A percentile compares a stretch with the other conserved stretches of the same genome.
Conservation (phyloP, 805 yeast species). For the Wickerhamiella slavikovae region DNA sequence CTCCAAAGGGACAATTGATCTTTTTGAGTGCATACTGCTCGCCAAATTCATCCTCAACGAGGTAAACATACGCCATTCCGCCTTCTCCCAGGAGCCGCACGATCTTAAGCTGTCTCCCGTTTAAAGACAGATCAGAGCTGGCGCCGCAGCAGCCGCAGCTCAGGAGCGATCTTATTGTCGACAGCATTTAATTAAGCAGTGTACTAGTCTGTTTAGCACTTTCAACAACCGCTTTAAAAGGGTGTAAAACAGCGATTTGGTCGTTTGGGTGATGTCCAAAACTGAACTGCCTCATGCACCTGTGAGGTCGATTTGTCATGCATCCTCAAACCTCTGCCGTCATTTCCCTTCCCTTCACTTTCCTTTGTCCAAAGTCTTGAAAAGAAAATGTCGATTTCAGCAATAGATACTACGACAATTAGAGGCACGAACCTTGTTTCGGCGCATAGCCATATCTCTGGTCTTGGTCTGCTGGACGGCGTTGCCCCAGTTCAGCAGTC, state of each 20-base stretch:
- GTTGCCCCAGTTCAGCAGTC: constrained; percentile 60
- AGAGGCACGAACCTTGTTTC: constrained; percentile 66
- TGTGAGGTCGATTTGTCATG: constrained; percentile 31
- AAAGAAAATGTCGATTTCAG: constrained; percentile 19
- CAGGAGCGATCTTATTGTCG: too few species aligned
- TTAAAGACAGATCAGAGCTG: too few species aligned
- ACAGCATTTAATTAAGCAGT: too few species aligned
- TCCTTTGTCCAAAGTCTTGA: too few species aligned
- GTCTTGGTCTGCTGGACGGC: constrained; percentile 86
- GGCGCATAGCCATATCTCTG: constrained; percentile 96
- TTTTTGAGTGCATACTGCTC: constrained; percentile 55
- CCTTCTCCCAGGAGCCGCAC: constrained; percentile 72
- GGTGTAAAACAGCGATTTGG: too few species aligned
- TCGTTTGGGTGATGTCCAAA: too few species aligned
- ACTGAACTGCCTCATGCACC: too few species aligned
- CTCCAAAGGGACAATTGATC: constrained; percentile 73
- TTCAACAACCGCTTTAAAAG: too few species aligned
- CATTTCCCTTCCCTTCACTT: too few species aligned
- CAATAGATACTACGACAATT: constrained; percentile 25
- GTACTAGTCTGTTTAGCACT: too few species aligned
- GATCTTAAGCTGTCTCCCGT: constrained; percentile 40
- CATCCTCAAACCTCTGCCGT: constrained; percentile 18
- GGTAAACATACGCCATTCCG: constrained; percentile 69
- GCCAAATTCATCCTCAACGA: constrained; percentile 34
- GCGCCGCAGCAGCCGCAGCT: too few species aligned